Percentiles rank a stretch among this genome's conserved stretches.
Evolutionary conservation across 208 protist genomes (phyloP).

Genomic region (Acanthamoeba healyi): DNA sequence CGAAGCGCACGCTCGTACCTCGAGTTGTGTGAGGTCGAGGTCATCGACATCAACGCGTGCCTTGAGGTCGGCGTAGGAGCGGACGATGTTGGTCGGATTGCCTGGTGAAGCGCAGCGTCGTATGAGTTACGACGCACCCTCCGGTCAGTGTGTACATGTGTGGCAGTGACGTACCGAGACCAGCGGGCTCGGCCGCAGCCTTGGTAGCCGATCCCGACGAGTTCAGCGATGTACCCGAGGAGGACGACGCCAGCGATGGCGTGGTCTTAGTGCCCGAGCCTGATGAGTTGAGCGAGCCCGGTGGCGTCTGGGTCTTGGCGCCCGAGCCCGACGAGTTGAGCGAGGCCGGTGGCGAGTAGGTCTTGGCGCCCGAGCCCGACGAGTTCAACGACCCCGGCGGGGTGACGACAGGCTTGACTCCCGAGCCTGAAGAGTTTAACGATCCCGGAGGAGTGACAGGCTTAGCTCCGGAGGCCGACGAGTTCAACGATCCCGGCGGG

Average conservation of each 20-base stretch:
- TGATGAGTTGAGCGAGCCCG: neutral
- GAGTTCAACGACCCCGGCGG: neutral
- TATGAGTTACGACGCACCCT: neutral
- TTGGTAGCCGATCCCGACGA: neutral
- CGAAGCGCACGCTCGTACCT: too few relatives aligned
- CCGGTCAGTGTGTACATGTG: neutral
- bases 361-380: neutral
- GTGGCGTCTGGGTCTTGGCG: neutral
- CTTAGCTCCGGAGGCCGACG: neutral
- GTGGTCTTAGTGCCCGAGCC: neutral
- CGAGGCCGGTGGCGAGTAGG: neutral
- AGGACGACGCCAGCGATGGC: neutral
- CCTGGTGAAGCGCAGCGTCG: neutral
- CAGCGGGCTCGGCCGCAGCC: neutral
- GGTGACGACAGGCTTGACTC: too few relatives aligned
- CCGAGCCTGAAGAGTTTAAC: neutral
- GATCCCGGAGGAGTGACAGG: neutral
- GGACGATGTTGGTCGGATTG: neutral
- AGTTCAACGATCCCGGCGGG: neutral
- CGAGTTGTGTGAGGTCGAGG: conserved; percentile 34
- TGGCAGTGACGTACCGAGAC: neutral
- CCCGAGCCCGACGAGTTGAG: neutral
- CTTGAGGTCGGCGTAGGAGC: conserved; percentile 29
- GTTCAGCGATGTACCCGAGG: too few relatives aligned
- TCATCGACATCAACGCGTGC: neutral